Percentiles rank a stretch among this genome's conserved stretches.
phyloP scores from a whole-genome alignment of 495 filamentous ascomycete species.

The Podospora didyma region DNA sequence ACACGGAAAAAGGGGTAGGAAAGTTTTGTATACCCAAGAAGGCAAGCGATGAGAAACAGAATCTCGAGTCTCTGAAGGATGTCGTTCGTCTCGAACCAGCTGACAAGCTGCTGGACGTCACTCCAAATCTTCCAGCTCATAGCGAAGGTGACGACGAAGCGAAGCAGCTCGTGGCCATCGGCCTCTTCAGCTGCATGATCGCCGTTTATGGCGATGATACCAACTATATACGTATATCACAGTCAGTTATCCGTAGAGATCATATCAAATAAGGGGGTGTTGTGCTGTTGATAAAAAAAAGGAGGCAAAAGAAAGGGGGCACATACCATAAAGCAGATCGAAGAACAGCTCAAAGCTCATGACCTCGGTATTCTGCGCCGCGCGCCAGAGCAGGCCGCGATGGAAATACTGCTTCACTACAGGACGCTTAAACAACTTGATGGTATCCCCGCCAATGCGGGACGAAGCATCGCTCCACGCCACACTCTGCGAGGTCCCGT shows the following conservation, averaged over 20 bases:
- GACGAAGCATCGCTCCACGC: too few relatives aligned
- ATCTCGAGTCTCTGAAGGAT: conserved; percentile 50
- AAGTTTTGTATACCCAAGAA: conserved; percentile 36
- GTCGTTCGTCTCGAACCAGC: conserved; percentile 58
- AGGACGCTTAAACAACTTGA: conserved; percentile 53
- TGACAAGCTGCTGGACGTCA: conserved; percentile 46
- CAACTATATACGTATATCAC: conserved; percentile 40
- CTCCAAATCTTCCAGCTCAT: conserved; percentile 59
- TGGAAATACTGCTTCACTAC: conserved; percentile 59
- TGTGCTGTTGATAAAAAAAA: neutral
- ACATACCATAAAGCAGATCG: conserved; percentile 34
- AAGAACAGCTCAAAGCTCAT: conserved; percentile 58
- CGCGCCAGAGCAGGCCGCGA: conserved; percentile 56
- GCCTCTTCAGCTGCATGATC: conserved; percentile 50
- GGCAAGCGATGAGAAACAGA: conserved; percentile 51
- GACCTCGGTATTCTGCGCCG: conserved; percentile 46
- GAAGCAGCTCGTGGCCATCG: conserved; percentile 43
- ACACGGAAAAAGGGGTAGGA: neutral
- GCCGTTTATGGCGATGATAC: conserved; percentile 60
- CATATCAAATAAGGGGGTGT: too few relatives aligned
- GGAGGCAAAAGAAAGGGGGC: neutral
- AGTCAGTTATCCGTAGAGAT: too few relatives aligned
- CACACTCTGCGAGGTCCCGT: too few relatives aligned
- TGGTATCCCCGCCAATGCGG: conserved; percentile 34
- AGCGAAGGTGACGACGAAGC: conserved; percentile 52